These are phyloP conservation scores for Mallotus japonicus DNA, from an alignment of 441 rosid genomes.

Conservation along the genomic window DNA sequence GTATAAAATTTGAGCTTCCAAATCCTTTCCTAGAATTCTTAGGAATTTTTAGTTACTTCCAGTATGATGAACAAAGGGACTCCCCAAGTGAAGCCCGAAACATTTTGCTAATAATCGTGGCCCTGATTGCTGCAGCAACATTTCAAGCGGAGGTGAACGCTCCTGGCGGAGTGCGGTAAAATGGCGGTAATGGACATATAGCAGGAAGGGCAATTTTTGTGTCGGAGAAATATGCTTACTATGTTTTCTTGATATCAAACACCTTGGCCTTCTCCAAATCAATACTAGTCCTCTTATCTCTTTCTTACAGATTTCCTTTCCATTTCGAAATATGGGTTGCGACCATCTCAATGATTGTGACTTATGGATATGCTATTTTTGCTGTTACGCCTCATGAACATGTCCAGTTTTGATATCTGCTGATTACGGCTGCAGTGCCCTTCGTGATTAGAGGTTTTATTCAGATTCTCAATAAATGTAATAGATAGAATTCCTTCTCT, in stretches of 20 bases:
- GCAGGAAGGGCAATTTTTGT: conserved; percentile 12
- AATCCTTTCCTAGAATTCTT: no score
- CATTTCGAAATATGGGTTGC: conserved; percentile 31
- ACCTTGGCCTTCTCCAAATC: conserved; percentile 10
- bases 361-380: conserved; percentile 11
- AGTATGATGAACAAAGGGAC: neutral
- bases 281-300: neutral
- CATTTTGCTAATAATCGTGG: conserved; percentile 14
- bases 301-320: conserved; percentile 22
- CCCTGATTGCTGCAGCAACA: conserved; percentile 12
- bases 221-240: neutral
- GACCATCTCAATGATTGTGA: conserved; percentile 15
- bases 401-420: neutral
- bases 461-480: neutral
- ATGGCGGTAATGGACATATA: neutral
- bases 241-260: conserved; percentile 7
- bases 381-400: conserved; percentile 16
- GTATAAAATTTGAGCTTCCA: no score
- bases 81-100: neutral
- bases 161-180: conserved; percentile 18
- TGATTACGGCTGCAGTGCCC: neutral
- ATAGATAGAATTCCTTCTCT: neutral
- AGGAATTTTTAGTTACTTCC: neutral
- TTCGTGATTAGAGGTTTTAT: neutral
- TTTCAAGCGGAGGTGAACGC: conserved; percentile 11